A percentile compares a stretch with the other conserved stretches of the same genome.
Conservation (phyloP, 805 yeast species). For the Teunomyces gatunensis region DNA sequence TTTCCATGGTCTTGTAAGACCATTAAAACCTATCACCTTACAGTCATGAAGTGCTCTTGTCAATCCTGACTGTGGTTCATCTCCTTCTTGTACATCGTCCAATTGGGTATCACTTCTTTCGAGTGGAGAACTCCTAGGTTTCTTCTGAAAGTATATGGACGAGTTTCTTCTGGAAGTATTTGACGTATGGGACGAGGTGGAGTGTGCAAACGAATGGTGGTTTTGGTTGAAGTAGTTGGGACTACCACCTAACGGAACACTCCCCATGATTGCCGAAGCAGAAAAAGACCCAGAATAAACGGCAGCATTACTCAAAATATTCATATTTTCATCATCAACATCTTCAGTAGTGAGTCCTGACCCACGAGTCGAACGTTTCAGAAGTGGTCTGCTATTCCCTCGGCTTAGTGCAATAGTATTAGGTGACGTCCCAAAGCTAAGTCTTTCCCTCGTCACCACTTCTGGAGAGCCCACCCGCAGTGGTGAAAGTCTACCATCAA, state of each 20-base stretch:
- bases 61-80: slow-evolving; percentile 19
- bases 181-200: slow-evolving; percentile 6
- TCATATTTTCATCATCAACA: slow-evolving; percentile 35
- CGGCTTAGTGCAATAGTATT: background rate
- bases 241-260: slow-evolving; percentile 3
- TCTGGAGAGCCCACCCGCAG: slow-evolving; percentile 8
- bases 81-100: slow-evolving; percentile 11
- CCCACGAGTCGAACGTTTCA: background rate
- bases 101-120: slow-evolving; percentile 1
- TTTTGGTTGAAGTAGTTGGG: slow-evolving; percentile 8
- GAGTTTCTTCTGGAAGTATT: slow-evolving; percentile 20
- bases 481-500: slow-evolving; percentile 6
- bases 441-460: background rate
- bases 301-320: slow-evolving; percentile 17
- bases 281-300: slow-evolving; percentile 6
- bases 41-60: slow-evolving; percentile 22
- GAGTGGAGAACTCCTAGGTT: slow-evolving; percentile 4
- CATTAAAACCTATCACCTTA: slow-evolving; percentile 6
- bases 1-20: slow-evolving; percentile 50
- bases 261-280: background rate
- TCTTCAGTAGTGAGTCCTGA: slow-evolving; percentile 14
- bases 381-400: background rate
- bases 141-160: slow-evolving; percentile 6
- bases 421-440: slow-evolving; percentile 4
- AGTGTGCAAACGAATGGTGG: slow-evolving; percentile 1